Conservation (phyloP, 768 basidiomycete genomes). For the Trametes punicea region DNA sequence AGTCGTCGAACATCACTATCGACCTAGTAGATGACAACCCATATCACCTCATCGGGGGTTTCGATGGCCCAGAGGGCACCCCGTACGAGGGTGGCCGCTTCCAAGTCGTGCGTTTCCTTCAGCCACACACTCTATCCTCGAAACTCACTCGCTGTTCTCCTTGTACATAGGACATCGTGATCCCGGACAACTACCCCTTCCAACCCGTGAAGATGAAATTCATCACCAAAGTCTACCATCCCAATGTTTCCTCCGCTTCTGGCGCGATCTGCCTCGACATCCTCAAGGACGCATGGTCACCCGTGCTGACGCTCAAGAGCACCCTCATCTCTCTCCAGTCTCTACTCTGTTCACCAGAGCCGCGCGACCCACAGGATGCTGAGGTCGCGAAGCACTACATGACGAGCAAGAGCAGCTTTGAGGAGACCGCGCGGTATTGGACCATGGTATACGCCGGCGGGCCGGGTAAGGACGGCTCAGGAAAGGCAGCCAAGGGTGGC, state of each 20-base stretch:
- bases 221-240: constrained; percentile 94
- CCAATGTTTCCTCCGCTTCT: constrained; percentile 90
- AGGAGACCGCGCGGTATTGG: constrained; percentile 93
- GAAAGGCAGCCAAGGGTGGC: constrained; percentile 13
- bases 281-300: constrained; percentile 89
- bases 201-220: constrained; percentile 99
- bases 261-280: constrained; percentile 95
- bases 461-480: constrained; percentile 42
- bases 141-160: constrained; percentile 7
- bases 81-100: constrained; percentile 92
- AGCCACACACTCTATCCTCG: neutral
- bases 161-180: constrained; percentile 75
- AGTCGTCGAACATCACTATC: constrained; percentile 80
- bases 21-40: constrained; percentile 87
- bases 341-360: constrained; percentile 89
- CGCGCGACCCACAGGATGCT: constrained; percentile 95
- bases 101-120: constrained; percentile 69
- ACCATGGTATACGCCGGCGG: constrained; percentile 88
- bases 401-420: constrained; percentile 82
- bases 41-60: constrained; percentile 88
- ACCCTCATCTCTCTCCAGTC: constrained; percentile 95
- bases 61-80: constrained; percentile 88
- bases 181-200: constrained; percentile 89
- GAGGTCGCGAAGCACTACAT: constrained; percentile 98
- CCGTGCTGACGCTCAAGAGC: constrained; percentile 93